phyloP scores from a whole-genome alignment of 805 yeast genomes.

The Starmera caribaea region DNA sequence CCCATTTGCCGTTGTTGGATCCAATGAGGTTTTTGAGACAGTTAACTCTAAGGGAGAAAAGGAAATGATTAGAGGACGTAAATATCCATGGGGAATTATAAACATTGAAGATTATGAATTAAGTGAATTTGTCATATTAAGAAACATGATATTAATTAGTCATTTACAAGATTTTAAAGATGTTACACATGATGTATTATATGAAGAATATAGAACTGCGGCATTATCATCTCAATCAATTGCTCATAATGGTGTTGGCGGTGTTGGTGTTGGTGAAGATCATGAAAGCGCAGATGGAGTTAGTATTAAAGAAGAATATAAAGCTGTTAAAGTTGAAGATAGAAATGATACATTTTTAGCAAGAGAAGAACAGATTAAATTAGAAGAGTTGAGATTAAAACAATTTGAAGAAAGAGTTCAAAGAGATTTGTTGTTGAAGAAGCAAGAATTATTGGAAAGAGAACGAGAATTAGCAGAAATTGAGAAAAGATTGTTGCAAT shows the following conservation, averaged over 20 bases:
- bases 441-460: conserved; percentile 74
- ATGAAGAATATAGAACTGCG: conserved; percentile 85
- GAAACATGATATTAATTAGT: conserved; percentile 71
- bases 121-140: conserved; percentile 72
- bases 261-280: too few species aligned
- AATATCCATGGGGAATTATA: conserved; percentile 51
- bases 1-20: conserved; percentile 64
- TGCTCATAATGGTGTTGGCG: too few species aligned
- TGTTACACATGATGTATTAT: conserved; percentile 74
- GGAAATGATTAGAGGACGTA: conserved; percentile 34
- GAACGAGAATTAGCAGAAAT: conserved; percentile 80
- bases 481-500: conserved; percentile 45
- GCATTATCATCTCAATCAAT: conserved; percentile 31
- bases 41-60: conserved; percentile 16
- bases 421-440: conserved; percentile 70
- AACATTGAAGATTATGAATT: conserved; percentile 64
- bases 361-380: conserved; percentile 82
- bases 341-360: conserved; percentile 37
- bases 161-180: conserved; percentile 87
- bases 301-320: too few species aligned
- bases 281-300: too few species aligned
- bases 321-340: conserved; percentile 1
- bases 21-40: conserved; percentile 49
- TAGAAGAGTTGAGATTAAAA: conserved; percentile 81
- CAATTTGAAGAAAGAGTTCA: conserved; percentile 86